Conservation (phyloP, 371 early-diverging fungal genomes). For the Chytridiales sp. region DNA sequence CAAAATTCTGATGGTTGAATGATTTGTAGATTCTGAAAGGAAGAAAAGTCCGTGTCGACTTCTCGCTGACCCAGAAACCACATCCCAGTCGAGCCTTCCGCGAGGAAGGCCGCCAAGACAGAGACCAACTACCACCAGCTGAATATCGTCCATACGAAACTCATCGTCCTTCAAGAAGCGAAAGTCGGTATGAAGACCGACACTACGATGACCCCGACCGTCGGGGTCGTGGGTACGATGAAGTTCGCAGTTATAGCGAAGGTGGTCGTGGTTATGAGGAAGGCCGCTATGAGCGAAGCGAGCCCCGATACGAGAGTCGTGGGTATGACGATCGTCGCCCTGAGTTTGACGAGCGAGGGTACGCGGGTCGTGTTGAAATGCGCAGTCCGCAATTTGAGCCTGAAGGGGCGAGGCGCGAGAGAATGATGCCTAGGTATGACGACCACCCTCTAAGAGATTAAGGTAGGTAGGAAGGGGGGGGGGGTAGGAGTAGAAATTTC, state of each 20-base stretch:
- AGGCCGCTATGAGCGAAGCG: constrained; percentile 31
- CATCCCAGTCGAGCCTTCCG: constrained; percentile 14
- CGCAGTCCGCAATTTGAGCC: too few species aligned
- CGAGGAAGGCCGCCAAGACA: not conserved
- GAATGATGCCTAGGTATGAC: too few species aligned
- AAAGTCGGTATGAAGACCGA: not conserved
- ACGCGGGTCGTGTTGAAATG: too few species aligned
- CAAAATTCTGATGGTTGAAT: not conserved
- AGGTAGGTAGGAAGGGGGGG: too few species aligned
- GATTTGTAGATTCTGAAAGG: constrained; percentile 8
- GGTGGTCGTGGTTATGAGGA: constrained; percentile 15
- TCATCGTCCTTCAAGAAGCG: not conserved
- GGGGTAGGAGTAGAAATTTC: too few species aligned
- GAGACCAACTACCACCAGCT: not conserved
- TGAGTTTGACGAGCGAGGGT: too few species aligned
- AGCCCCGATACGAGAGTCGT: too few species aligned
- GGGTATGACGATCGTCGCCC: too few species aligned
- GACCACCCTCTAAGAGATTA: too few species aligned
- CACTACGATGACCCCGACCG: constrained; percentile 4
- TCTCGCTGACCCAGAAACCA: constrained; percentile 5
- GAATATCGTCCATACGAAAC: not conserved
- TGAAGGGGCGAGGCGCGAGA: too few species aligned
- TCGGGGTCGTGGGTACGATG: constrained; percentile 6
- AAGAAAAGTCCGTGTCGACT: constrained; percentile 14
- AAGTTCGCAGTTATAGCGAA: constrained; percentile 31